Evolutionary conservation across 441 rosid species (phyloP), one percentile per base, ranked within the genome.

Genomic region (Cnidoscolus chayamansa): DNA sequence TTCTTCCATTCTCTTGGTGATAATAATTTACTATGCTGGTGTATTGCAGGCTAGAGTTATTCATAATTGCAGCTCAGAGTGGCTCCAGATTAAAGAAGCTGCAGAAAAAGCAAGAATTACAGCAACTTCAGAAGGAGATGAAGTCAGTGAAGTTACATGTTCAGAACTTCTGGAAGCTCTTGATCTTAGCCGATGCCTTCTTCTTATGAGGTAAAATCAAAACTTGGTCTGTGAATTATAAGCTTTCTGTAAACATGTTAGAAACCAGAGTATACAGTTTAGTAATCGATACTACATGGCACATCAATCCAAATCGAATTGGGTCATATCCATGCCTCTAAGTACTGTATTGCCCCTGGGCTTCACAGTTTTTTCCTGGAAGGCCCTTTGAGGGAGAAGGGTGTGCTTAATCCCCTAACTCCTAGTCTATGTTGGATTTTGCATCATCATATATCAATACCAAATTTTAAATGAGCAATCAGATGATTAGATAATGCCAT

Each of bases 81-180:
- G 99, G 99, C 84, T 79, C 56, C 88, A 89, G 76, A 92, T 96
- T 72, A 93, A 84, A 84, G 96, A 92, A 81, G 97, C 99, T 63
- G 94, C 97, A 35, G 98, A 91, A 74, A 93, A 89, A 76, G 98
- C 98, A 73, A 90, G 86, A 83, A 90, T 72, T 73, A 78, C 85
- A 72, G 93, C 98, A 69, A 73, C 72, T 77, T 78, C 78, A 4
- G 99, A 88, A 70, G 94, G 94, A 70, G 98, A 92, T 66, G 99
- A 88, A 77, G 87, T 89, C 80, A 94, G 96, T 82, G 96, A 86
- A 80, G 83, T 92, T 80, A 93, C 97, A 43, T 96, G 98, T 76
- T 86, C 99, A 56, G 99, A 96, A 79, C 97, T 96, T 77, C 76
- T 90, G 72, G 99, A 96, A 86, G 99, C 99, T 75, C 98, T 96